A percentile compares a stretch with the other conserved stretches of the same genome.
Evolutionary conservation across 306 rosid genomes (phyloP).

Genomic region (Amphicarpaea edgeworthii): DNA sequence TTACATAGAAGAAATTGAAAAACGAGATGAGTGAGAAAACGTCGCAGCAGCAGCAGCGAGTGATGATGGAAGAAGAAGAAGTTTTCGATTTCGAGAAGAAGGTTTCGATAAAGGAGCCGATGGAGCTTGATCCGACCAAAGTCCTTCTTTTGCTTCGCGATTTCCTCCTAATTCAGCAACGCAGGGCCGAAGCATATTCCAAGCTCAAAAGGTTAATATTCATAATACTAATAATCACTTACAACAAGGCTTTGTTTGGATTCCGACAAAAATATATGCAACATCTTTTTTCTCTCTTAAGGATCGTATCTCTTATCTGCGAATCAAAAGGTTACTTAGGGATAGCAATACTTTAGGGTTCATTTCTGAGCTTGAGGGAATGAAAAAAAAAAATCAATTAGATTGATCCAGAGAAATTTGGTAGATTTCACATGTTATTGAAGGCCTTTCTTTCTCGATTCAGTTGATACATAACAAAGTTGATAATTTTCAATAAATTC

Average conservation of each 20-base stretch:
- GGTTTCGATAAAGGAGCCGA: conserved; percentile 57
- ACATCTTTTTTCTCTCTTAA: background rate
- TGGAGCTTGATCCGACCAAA: conserved; percentile 56
- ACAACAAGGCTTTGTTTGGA: background rate
- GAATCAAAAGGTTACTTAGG: no score
- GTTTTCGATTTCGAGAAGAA: conserved; percentile 65
- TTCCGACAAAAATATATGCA: background rate
- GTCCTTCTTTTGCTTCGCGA: conserved; percentile 59
- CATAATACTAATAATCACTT: background rate
- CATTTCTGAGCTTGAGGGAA: background rate
- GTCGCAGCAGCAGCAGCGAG: background rate
- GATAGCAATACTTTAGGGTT: conserved; percentile 26
- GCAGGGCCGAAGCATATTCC: conserved; percentile 82
- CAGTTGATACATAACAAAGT: no score
- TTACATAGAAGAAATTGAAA: no score
- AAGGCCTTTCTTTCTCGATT: no score
- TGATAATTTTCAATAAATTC: no score
- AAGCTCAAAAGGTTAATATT: conserved; percentile 63
- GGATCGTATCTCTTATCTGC: background rate
- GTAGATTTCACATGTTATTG: no score
- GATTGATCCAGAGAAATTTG: conserved; percentile 14
- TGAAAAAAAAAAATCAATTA: background rate
- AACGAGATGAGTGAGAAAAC: background rate
- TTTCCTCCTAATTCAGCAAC: conserved; percentile 73
- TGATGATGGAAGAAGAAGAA: conserved; percentile 72